phyloP scores from a whole-genome alignment of 2,329 filamentous ascomycete species.

The Claviceps quebecensis region DNA sequence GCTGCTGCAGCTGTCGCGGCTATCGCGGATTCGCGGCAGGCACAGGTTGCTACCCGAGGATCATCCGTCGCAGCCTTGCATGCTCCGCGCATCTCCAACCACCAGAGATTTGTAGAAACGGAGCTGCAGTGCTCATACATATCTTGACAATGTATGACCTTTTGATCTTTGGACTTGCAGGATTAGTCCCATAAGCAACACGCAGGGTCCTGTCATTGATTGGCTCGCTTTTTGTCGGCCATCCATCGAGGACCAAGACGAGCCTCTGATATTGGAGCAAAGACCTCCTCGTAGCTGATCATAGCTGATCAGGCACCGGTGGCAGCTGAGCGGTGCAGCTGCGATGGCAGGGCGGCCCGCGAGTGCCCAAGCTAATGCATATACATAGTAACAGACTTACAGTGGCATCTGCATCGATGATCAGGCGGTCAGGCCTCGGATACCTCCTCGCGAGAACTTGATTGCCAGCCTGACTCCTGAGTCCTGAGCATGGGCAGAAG shows the following conservation, averaged over 20 bases:
- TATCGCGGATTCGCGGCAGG: neutral
- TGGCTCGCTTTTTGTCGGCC: too few relatives aligned
- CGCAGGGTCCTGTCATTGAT: too few relatives aligned
- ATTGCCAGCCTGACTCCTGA: too few relatives aligned
- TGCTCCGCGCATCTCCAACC: neutral
- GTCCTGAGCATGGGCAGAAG: too few relatives aligned
- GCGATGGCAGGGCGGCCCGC: conserved; percentile 2
- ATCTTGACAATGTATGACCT: neutral
- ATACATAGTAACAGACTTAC: neutral
- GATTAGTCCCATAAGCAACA: too few relatives aligned
- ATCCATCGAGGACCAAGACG: too few relatives aligned
- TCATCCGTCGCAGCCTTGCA: neutral
- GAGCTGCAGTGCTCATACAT: neutral
- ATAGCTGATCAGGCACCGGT: neutral
- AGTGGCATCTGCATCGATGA: too few relatives aligned
- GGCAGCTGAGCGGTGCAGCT: neutral
- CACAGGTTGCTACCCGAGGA: neutral
- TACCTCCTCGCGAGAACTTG: too few relatives aligned
- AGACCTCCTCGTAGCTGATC: neutral
- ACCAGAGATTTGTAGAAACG: neutral
- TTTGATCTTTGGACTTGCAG: too few relatives aligned
- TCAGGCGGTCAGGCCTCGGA: too few relatives aligned
- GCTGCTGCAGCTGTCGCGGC: neutral
- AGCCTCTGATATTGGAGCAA: neutral
- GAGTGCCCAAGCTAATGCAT: neutral